These are phyloP conservation scores for Podospora fimiseda DNA, from an alignment of 495 filamentous ascomycete species.

Conservation along the genomic window DNA sequence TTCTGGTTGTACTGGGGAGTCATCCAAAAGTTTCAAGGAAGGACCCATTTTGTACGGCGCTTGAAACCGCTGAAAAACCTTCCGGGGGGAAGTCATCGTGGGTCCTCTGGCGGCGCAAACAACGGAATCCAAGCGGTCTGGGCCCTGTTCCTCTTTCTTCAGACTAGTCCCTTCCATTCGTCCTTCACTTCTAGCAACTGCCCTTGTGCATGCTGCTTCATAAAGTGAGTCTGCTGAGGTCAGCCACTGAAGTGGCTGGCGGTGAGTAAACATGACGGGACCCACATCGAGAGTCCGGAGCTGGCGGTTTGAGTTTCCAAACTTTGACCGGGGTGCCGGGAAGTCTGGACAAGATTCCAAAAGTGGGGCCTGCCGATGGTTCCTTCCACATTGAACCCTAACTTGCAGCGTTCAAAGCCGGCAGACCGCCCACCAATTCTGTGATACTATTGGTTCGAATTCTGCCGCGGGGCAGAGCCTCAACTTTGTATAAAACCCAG, in stretches of 20 bases:
- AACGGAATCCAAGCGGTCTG: neutral
- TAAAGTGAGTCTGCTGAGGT: too few relatives aligned
- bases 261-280: neutral
- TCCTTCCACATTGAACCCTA: neutral
- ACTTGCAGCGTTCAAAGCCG: neutral
- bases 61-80: neutral
- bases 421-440: neutral
- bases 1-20: neutral
- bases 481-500: slow-evolving; percentile 25
- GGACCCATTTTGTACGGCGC: neutral
- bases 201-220: too few relatives aligned
- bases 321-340: too few relatives aligned
- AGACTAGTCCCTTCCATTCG: neutral
- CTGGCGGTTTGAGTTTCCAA: too few relatives aligned
- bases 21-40: neutral
- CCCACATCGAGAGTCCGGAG: neutral
- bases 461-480: slow-evolving; percentile 7
- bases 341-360: neutral
- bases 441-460: neutral
- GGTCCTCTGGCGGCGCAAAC: neutral
- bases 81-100: neutral
- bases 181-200: neutral
- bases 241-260: neutral
- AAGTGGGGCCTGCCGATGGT: neutral
- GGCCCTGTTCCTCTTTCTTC: neutral